Percentiles rank a stretch among this genome's conserved stretches.
Evolutionary conservation across 768 basidiomycete species (phyloP).

Genomic region (Neoboletus subvelutipes): DNA sequence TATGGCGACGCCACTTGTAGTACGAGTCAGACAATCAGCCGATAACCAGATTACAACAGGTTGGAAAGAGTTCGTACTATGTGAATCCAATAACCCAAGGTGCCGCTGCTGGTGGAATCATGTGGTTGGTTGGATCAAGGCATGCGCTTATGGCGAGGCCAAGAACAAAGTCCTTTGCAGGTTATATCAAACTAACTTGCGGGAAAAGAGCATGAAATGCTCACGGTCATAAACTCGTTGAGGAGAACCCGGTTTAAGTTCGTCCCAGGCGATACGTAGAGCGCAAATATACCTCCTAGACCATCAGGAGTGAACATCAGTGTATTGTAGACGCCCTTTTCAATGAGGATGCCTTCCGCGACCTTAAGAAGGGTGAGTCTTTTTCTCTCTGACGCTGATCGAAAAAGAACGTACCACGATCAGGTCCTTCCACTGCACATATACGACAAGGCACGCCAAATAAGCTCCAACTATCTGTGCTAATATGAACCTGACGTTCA

Average conservation of each 20-base stretch:
- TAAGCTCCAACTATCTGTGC: conserved; percentile 68
- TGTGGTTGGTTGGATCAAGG: conserved; percentile 53
- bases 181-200: not conserved
- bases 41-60: not conserved
- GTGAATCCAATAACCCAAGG: conserved; percentile 56
- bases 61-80: conserved; percentile 46
- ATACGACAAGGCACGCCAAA: conserved; percentile 58
- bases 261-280: conserved; percentile 34
- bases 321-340: conserved; percentile 28
- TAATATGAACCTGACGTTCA: conserved; percentile 54
- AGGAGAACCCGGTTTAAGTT: conserved; percentile 36
- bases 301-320: conserved; percentile 38
- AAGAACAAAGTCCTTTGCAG: conserved; percentile 17
- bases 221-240: conserved; percentile 41
- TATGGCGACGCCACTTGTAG: conserved; percentile 49
- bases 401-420: conserved; percentile 47
- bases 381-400: conserved; percentile 33
- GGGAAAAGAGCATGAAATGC: not conserved
- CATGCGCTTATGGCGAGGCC: conserved; percentile 26
- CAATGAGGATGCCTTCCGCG: conserved; percentile 32
- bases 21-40: not conserved
- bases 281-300: conserved; percentile 39
- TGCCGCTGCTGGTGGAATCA: conserved; percentile 50
- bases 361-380: conserved; percentile 6
- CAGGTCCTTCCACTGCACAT: conserved; percentile 58